Base-by-base conservation (phyloP, 768 basidiomycete species). In the Dendrothele bispora region DNA sequence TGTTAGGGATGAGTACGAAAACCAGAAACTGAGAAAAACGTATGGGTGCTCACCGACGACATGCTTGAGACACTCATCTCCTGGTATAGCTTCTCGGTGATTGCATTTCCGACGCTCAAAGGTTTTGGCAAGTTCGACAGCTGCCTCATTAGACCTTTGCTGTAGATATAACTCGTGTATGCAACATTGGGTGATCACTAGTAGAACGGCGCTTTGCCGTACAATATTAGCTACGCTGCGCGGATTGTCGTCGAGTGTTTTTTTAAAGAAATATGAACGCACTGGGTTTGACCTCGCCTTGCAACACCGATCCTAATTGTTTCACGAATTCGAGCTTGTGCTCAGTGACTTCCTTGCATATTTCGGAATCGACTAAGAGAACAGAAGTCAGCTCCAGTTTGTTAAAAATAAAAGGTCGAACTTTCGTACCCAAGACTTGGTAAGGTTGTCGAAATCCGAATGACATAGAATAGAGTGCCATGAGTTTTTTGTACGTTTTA, bases 171-270 rank as follows among this genome's bases (percentile, higher is more conserved):
- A 77, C 61, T 92, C 91, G 55, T 94, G 85, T 34, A 99, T 93
- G 62, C 87, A 95, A 65, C 97, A 99, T 63, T 98, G 95, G 0
- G 97, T 98, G 65, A 99, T 98, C 95, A 99, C 97, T 98, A 12
- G 56, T 56, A 61, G 49, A 66, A 65, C 64, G 66, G 69, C 42
- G 35, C 70, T 74, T 72, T 69, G 70, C 67, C 62, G 75, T 71
- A n/a, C n/a, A n/a, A n/a, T n/a, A n/a, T n/a, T n/a, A n/a, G n/a
- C n/a, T n/a, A n/a, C n/a, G n/a, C n/a, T n/a, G n/a, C n/a, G n/a
- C n/a, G n/a, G 60, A 69, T 62, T 45, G 37, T 39, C 52, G 42
- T 60, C 52, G 66, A 54, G 54, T 40, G 49, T 48, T 34, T 39
- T 21, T n/a, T 47, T 45, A 41, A 52, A 6, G 29, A 29, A 18